Percentiles rank a stretch among this genome's conserved stretches.
These are phyloP conservation scores for Umbellularia californica DNA, from an alignment of 164 flowering plant genomes.

Conservation along the genomic window DNA sequence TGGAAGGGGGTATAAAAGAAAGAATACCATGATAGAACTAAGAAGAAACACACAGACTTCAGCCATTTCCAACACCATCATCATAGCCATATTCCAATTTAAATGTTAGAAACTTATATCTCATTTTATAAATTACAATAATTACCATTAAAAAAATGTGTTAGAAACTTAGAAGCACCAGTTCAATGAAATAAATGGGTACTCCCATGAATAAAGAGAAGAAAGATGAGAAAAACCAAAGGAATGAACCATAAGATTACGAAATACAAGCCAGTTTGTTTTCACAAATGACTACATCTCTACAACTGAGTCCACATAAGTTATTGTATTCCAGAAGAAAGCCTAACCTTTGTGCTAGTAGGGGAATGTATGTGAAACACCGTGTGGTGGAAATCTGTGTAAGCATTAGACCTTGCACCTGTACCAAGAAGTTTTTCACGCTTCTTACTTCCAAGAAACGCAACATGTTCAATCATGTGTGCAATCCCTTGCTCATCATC, in stretches of 20 bases:
- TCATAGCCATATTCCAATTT: not conserved
- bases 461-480: constrained; percentile 99
- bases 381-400: constrained; percentile 98
- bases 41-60: not conserved
- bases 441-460: constrained; percentile 98
- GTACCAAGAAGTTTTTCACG: constrained; percentile 98
- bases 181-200: no score
- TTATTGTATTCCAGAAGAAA: constrained; percentile 1
- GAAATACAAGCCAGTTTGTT: no score
- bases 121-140: not conserved
- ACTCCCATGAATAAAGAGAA: no score
- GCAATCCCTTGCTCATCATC: constrained; percentile 99
- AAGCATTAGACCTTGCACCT: constrained; percentile 99
- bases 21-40: not conserved
- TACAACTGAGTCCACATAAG: not conserved
- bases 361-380: constrained; percentile 98
- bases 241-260: no score
- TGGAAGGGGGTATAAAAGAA: not conserved
- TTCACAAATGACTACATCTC: no score
- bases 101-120: not conserved
- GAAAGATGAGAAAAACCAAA: no score
- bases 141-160: not conserved
- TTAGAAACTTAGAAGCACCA: not conserved
- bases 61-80: not conserved
- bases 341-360: constrained; percentile 68